Conservation (phyloP, 805 yeast genomes). For the Barnettozyma botsteinii region DNA sequence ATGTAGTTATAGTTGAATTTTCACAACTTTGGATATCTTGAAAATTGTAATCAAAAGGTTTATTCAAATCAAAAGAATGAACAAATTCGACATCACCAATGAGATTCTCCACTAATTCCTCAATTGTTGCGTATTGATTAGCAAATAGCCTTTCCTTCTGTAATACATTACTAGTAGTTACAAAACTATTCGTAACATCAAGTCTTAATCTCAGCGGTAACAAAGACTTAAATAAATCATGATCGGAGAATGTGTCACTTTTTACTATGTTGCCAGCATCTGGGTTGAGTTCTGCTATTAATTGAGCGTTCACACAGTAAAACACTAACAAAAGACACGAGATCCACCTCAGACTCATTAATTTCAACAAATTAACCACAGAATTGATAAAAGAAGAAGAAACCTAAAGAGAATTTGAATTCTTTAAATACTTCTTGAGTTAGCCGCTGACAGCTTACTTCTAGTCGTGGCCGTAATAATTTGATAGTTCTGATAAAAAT, state of each 20-base stretch:
- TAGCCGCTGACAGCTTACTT: not conserved
- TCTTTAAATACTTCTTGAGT: not conserved
- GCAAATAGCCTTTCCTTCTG: not conserved
- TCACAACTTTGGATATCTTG: conserved; percentile 3
- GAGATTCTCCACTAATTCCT: conserved; percentile 6
- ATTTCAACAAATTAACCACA: not conserved
- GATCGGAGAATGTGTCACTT: not conserved
- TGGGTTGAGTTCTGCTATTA: not conserved
- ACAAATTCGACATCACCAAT: conserved; percentile 11
- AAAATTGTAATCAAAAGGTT: conserved; percentile 3
- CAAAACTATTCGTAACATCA: no score
- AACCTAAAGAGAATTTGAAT: no score
- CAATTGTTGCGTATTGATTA: conserved; percentile 1
- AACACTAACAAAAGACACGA: not conserved
- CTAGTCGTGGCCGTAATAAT: no score
- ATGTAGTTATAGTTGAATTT: not conserved
- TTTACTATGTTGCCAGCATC: not conserved
- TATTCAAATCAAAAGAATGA: conserved; percentile 2
- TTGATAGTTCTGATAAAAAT: no score
- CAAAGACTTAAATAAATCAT: not conserved
- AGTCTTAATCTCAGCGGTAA: no score
- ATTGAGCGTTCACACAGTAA: not conserved
- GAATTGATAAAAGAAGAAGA: no score
- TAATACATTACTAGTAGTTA: no score
- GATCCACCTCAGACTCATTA: no score